Conservation (phyloP, 2,329 filamentous ascomycete genomes). For the Parafenestella ontariensis region DNA sequence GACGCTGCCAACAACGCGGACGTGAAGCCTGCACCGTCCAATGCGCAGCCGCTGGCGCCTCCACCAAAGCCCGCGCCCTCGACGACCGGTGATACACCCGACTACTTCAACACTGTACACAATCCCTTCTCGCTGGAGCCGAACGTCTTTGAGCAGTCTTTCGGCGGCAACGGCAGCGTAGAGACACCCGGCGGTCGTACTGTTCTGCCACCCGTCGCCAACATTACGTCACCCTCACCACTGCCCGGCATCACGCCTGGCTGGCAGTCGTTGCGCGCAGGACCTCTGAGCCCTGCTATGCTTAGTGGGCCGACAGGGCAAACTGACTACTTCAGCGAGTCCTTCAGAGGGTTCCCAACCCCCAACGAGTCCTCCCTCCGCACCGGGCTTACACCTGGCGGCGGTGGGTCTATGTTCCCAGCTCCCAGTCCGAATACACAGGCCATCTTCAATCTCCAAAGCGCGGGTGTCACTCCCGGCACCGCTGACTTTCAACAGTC, state of each 20-base stretch:
- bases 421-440: slow-evolving; percentile 87
- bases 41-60: slow-evolving; percentile 59
- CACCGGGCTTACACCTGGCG: slow-evolving; percentile 90
- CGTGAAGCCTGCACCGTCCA: slow-evolving; percentile 49
- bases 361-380: slow-evolving; percentile 95
- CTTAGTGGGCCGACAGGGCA: slow-evolving; percentile 76
- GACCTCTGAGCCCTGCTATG: slow-evolving; percentile 96
- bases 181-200: slow-evolving; percentile 78
- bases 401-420: slow-evolving; percentile 96
- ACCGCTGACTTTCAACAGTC: slow-evolving; percentile 96
- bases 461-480: slow-evolving; percentile 83
- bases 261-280: slow-evolving; percentile 90
- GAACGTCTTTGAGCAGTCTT: slow-evolving; percentile 97
- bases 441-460: slow-evolving; percentile 80
- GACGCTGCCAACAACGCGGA: slow-evolving; percentile 30
- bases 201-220: slow-evolving; percentile 86
- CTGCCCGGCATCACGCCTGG: slow-evolving; percentile 76
- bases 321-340: slow-evolving; percentile 88
- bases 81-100: slow-evolving; percentile 53
- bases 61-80: slow-evolving; percentile 56
- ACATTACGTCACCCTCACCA: slow-evolving; percentile 87
- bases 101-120: slow-evolving; percentile 60
- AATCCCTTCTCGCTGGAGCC: slow-evolving; percentile 77
- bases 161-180: slow-evolving; percentile 61
- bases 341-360: slow-evolving; percentile 86